phyloP scores from a whole-genome alignment of 768 basidiomycete species.

The Lentinula boryana region DNA sequence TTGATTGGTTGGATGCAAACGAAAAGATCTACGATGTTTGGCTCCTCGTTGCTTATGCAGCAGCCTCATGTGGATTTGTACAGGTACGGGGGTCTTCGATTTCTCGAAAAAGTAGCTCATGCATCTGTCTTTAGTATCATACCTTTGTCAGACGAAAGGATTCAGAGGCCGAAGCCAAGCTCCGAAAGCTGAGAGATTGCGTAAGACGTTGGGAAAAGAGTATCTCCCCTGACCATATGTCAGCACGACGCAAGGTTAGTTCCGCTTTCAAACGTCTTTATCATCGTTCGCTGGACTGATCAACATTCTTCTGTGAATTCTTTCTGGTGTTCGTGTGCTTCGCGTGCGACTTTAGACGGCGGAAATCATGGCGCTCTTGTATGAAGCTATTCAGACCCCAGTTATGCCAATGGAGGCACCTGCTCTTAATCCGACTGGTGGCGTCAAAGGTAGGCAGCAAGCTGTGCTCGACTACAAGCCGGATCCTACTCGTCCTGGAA shows the following conservation, averaged over 20 bases:
- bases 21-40: conserved; percentile 82
- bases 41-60: conserved; percentile 81
- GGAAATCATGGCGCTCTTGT: conserved; percentile 87
- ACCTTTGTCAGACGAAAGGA: conserved; percentile 87
- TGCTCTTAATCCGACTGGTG: conserved; percentile 74
- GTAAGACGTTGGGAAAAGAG: conserved; percentile 84
- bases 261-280: conserved; percentile 5
- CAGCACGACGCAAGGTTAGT: conserved; percentile 80
- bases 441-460: conserved; percentile 52
- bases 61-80: conserved; percentile 84
- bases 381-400: conserved; percentile 87
- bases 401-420: conserved; percentile 48
- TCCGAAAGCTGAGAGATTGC: conserved; percentile 79
- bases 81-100: conserved; percentile 50
- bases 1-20: conserved; percentile 85
- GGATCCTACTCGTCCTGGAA: conserved; percentile 78
- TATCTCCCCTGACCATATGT: conserved; percentile 91
- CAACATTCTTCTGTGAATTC: conserved; percentile 6
- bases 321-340: background rate
- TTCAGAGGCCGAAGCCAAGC: conserved; percentile 61
- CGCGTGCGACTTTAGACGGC: conserved; percentile 51
- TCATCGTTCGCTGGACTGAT: background rate
- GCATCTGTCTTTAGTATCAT: conserved; percentile 60
- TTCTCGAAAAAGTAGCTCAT: background rate
- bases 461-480: conserved; percentile 63